Evolutionary conservation across 2,329 filamentous ascomycete genomes (phyloP).

Genomic region (Lasiodiplodia sp.): DNA sequence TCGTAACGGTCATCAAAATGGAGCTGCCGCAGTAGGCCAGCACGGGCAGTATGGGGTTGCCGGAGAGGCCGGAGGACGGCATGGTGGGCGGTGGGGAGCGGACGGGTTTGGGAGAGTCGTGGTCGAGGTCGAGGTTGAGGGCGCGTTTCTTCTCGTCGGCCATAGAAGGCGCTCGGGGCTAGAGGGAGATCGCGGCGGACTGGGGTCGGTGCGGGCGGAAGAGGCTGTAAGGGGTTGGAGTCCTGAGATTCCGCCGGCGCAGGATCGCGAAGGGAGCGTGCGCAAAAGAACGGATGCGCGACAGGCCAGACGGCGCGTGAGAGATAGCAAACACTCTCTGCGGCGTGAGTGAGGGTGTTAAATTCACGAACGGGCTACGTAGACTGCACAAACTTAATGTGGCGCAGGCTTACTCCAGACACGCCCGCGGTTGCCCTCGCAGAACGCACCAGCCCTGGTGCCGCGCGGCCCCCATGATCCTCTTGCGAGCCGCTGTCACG

Average conservation of each 20-base stretch:
- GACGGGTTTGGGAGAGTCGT: constrained; percentile 53
- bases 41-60: constrained; percentile 82
- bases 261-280: constrained; percentile 15
- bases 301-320: not conserved
- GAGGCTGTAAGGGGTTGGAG: constrained; percentile 24
- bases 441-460: not conserved
- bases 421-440: not conserved
- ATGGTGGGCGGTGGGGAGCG: constrained; percentile 56
- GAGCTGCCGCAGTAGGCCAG: constrained; percentile 91
- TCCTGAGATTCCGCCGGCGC: constrained; percentile 24
- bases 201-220: constrained; percentile 25
- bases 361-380: constrained; percentile 19
- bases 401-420: constrained; percentile 17
- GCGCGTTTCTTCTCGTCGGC: constrained; percentile 87
- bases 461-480: constrained; percentile 5
- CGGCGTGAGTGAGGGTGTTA: not conserved
- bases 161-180: constrained; percentile 61
- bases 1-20: constrained; percentile 99
- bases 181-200: constrained; percentile 10
- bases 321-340: not conserved
- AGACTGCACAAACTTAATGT: not conserved
- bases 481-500: not conserved
- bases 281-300: constrained; percentile 8
- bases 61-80: constrained; percentile 60
- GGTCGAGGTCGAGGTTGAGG: constrained; percentile 69